Conservation (phyloP, 345 rosid genomes). For the Eucalyptus sp. region DNA sequence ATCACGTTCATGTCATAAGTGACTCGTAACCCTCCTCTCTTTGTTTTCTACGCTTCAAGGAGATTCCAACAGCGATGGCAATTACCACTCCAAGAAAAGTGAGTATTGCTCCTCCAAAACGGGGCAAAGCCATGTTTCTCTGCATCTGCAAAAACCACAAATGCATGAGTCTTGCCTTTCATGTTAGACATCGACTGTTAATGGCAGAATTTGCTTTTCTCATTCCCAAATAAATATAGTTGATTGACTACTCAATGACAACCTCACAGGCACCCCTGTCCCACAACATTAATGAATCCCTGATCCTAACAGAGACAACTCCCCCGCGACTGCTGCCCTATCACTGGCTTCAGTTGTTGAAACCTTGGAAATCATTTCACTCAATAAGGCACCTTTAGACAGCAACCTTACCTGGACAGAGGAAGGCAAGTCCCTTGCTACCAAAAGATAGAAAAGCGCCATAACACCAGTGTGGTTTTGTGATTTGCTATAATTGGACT, state of each 20-base stretch:
- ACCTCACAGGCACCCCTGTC: background rate
- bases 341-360: background rate
- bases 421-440: slow-evolving; percentile 22
- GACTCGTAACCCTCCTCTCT: background rate
- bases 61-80: background rate
- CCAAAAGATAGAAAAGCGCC: slow-evolving; percentile 69
- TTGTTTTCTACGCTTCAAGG: background rate
- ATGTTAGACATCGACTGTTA: background rate
- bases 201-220: background rate
- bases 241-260: background rate
- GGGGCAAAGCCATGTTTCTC: background rate
- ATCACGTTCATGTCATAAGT: background rate
- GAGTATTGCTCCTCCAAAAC: background rate
- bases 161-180: background rate
- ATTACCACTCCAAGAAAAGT: background rate
- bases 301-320: background rate
- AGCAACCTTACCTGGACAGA: background rate
- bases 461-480: slow-evolving; percentile 67
- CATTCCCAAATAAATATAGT: background rate
- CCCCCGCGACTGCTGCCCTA: background rate
- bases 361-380: background rate
- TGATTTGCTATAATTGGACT: slow-evolving; percentile 46
- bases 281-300: background rate
- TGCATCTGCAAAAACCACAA: background rate
- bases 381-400: background rate